phyloP scores from a whole-genome alignment of 192 early-diverging fungal species.

The Umbelopsis ramanniana region DNA sequence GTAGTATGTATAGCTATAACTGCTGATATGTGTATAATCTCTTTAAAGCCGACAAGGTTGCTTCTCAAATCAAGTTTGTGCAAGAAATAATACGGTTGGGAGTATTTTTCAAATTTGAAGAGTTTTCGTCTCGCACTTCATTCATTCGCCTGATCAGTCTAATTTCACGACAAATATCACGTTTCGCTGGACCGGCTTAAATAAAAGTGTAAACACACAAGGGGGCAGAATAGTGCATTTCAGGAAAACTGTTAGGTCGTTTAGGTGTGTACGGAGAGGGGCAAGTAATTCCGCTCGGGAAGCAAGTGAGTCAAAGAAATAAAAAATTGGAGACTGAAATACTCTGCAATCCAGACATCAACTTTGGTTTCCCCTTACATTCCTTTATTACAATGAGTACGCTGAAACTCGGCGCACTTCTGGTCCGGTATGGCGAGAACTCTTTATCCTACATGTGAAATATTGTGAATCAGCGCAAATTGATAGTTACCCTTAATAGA shows the following conservation, averaged over 20 bases:
- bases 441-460: neutral
- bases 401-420: slow-evolving; percentile 1
- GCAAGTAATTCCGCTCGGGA: slow-evolving; percentile 6
- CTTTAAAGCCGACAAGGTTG: too few species aligned
- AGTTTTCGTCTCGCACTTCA: too few species aligned
- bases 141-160: too few species aligned
- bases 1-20: too few species aligned
- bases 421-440: neutral
- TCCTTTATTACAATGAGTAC: slow-evolving; percentile 7
- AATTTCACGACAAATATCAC: too few species aligned
- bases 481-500: slow-evolving; percentile 20
- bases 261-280: neutral
- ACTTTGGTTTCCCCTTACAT: neutral
- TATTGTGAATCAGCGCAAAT: neutral
- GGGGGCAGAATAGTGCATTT: too few species aligned
- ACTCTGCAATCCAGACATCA: neutral
- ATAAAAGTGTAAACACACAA: too few species aligned
- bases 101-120: too few species aligned
- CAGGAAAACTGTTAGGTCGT: neutral
- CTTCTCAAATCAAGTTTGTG: too few species aligned
- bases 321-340: neutral
- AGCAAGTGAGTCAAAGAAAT: slow-evolving; percentile 17
- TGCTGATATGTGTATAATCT: too few species aligned
- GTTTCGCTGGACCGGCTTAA: too few species aligned
- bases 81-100: too few species aligned